phyloP scores from a whole-genome alignment of 2,329 filamentous ascomycete species.

The Ascochyta rabiei region DNA sequence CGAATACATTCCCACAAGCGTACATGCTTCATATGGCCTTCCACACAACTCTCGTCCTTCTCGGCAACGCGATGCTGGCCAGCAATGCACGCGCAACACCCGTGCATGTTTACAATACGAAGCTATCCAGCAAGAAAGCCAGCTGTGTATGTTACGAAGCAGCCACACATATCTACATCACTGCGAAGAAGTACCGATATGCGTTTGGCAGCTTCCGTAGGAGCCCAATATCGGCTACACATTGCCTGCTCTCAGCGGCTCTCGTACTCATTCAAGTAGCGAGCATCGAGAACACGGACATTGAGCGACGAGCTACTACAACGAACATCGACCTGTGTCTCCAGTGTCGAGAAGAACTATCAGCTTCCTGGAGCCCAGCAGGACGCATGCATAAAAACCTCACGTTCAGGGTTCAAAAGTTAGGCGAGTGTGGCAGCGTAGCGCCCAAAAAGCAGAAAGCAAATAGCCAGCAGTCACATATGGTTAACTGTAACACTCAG shows the following conservation, averaged over 20 bases:
- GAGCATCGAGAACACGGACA: neutral
- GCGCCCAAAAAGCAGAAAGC: too few relatives aligned
- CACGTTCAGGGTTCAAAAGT: neutral
- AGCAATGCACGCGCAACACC: slow-evolving; percentile 25
- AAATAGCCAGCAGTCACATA: too few relatives aligned
- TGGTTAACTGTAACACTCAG: too few relatives aligned
- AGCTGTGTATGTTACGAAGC: neutral
- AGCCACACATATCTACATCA: neutral
- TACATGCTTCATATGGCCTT: slow-evolving; percentile 47
- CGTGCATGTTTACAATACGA: slow-evolving; percentile 18
- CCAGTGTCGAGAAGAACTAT: slow-evolving; percentile 1
- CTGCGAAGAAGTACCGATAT: slow-evolving; percentile 32
- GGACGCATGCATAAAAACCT: neutral
- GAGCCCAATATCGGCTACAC: slow-evolving; percentile 46
- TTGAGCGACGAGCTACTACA: neutral
- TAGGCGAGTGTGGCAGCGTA: neutral
- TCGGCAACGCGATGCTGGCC: slow-evolving; percentile 39
- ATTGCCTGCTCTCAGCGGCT: slow-evolving; percentile 45
- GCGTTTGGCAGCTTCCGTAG: slow-evolving; percentile 44
- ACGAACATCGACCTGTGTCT: neutral
- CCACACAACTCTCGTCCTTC: slow-evolving; percentile 43
- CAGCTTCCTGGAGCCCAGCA: neutral
- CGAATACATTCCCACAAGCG: slow-evolving; percentile 32
- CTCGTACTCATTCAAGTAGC: slow-evolving; percentile 25
- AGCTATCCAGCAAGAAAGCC: slow-evolving; percentile 31